Percentiles rank a stretch among this genome's conserved stretches.
Conservation (phyloP, 2,329 filamentous ascomycete species). For the Orbilia ellipsospora region DNA sequence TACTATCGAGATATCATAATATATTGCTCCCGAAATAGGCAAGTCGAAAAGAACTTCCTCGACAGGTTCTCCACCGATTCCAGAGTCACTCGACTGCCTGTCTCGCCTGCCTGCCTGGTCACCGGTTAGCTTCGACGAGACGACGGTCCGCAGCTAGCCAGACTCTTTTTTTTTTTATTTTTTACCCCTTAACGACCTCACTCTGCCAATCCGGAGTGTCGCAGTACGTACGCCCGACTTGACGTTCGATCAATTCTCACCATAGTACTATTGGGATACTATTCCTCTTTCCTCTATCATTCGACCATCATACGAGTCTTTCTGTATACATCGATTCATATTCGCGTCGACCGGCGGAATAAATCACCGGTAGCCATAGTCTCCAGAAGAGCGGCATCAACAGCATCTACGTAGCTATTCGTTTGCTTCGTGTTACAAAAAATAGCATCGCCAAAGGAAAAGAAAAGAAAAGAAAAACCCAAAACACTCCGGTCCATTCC, state of each 20-base stretch:
- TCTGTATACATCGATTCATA: not conserved
- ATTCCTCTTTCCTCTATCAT: not conserved
- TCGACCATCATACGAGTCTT: not conserved
- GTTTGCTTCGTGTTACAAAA: not conserved
- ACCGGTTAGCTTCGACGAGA: not conserved
- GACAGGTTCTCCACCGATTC: not conserved
- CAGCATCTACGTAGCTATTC: not conserved
- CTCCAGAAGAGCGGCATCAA: slow-evolving; percentile 8
- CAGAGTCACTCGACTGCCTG: slow-evolving; percentile 23
- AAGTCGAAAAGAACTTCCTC: slow-evolving; percentile 49
- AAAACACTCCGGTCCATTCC: slow-evolving; percentile 23
- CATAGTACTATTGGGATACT: no score
- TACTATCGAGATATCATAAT: not conserved
- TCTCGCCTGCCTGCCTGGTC: not conserved
- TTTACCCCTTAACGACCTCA: slow-evolving; percentile 22
- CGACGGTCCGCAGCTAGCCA: slow-evolving; percentile 26
- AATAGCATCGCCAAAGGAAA: slow-evolving; percentile 6
- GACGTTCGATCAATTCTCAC: not conserved
- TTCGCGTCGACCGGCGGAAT: not conserved
- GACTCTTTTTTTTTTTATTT: not conserved
- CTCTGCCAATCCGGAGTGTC: not conserved
- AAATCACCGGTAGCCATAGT: not conserved
- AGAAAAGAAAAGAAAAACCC: slow-evolving; percentile 3
- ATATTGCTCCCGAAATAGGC: slow-evolving; percentile 23
- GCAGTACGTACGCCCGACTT: not conserved